Percentiles rank a stretch among this genome's conserved stretches.
Evolutionary conservation across 2,329 filamentous ascomycete genomes (phyloP).

Genomic region (Penicillium sp.): DNA sequence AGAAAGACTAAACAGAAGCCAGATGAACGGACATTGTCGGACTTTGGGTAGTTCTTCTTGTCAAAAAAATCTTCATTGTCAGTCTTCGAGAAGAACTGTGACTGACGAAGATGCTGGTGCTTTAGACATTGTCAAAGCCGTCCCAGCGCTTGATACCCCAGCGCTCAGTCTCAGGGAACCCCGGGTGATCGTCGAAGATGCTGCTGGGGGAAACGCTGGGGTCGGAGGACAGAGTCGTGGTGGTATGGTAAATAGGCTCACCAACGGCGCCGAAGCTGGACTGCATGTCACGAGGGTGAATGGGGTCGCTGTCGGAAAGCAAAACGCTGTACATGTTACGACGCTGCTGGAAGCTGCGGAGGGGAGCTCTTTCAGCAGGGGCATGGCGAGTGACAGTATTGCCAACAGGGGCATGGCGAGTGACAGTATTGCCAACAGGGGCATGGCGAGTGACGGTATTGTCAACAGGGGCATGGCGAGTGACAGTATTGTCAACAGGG

Average conservation of each 20-base stretch:
- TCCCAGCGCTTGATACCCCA: too few relatives aligned
- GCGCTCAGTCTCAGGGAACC: background rate
- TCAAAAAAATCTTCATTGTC: background rate
- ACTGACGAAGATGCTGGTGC: background rate
- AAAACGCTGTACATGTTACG: background rate
- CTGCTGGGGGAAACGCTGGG: background rate
- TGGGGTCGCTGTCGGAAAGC: background rate
- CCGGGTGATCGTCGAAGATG: background rate
- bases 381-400: background rate
- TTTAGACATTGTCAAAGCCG: background rate
- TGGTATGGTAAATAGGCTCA: background rate
- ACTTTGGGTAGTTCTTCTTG: background rate
- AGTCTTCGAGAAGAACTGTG: background rate
- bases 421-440: background rate
- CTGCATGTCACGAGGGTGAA: background rate
- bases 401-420: too few relatives aligned
- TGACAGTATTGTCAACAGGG: background rate
- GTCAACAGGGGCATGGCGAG: background rate
- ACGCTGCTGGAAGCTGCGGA: background rate
- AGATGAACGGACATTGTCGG: background rate
- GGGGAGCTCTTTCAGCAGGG: background rate
- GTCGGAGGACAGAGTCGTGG: background rate
- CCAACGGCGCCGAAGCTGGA: conserved; percentile 5
- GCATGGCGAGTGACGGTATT: too few relatives aligned
- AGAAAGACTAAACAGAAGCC: background rate